These are phyloP conservation scores for Acacia melanoxylon DNA, from an alignment of 306 rosid species.

Conservation along the genomic window DNA sequence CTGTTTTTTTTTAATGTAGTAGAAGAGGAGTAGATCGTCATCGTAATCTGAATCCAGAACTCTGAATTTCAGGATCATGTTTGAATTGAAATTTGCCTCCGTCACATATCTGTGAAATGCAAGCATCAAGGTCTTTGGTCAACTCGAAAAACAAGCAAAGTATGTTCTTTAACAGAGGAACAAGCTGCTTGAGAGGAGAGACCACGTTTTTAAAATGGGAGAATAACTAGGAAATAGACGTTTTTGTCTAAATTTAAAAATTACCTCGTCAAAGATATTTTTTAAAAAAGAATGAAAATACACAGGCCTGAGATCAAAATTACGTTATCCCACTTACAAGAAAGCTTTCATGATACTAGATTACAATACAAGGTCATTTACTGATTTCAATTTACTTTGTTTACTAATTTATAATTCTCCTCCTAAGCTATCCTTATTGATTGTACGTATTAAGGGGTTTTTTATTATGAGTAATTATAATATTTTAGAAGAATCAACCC, in stretches of 20 bases:
- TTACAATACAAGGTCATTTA: too few relatives aligned
- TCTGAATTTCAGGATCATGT: not conserved
- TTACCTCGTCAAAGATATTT: not conserved
- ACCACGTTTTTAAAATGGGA: not conserved
- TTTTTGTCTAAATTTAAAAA: not conserved
- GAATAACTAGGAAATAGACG: not conserved
- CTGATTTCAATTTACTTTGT: too few relatives aligned
- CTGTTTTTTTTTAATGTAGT: not conserved
- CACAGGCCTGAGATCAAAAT: not conserved
- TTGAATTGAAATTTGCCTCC: not conserved
- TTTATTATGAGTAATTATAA: too few relatives aligned
- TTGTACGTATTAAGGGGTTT: too few relatives aligned
- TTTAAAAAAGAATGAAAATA: not conserved
- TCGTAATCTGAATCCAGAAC: not conserved
- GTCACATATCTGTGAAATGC: not conserved
- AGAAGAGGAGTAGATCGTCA: not conserved
- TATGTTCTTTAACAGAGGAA: not conserved
- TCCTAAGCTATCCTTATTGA: too few relatives aligned
- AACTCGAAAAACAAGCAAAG: not conserved
- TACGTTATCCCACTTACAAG: rapidly evolving
- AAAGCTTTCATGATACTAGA: too few relatives aligned
- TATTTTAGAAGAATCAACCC: too few relatives aligned
- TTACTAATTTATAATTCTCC: too few relatives aligned
- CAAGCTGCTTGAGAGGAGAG: not conserved
- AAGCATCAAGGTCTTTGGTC: conserved; percentile 14